Evolutionary conservation across 2,329 filamentous ascomycete genomes (phyloP).

Genomic region (Microdochium trichocladiopsis): DNA sequence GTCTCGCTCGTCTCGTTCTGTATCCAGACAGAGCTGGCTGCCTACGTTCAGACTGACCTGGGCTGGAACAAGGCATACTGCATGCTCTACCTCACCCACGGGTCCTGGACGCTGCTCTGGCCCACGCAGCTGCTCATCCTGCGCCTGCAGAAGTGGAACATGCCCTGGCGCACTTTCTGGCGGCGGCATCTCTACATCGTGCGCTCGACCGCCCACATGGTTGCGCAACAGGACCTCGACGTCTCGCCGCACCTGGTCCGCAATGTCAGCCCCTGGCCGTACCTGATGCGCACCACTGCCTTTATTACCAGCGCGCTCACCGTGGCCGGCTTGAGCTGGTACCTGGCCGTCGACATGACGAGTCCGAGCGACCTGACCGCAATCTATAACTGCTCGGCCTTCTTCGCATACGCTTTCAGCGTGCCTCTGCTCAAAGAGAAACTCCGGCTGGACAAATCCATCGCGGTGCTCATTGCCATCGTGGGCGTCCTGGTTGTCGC

Average conservation of each 20-base stretch:
- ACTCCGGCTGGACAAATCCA: slow-evolving; percentile 73
- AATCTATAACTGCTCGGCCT: slow-evolving; percentile 98
- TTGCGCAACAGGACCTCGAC: slow-evolving; percentile 70
- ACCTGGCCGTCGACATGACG: slow-evolving; percentile 87
- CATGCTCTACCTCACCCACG: slow-evolving; percentile 97
- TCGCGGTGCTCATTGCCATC: slow-evolving; percentile 83
- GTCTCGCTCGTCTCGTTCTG: slow-evolving; percentile 84
- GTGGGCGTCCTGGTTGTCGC: slow-evolving; percentile 88
- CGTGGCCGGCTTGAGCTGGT: slow-evolving; percentile 89
- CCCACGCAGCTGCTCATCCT: slow-evolving; percentile 75
- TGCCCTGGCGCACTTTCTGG: slow-evolving; percentile 84
- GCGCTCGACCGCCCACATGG: slow-evolving; percentile 65
- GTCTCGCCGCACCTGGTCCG: slow-evolving; percentile 37
- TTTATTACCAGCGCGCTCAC: slow-evolving; percentile 82
- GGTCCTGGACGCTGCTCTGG: slow-evolving; percentile 89
- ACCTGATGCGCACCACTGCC: slow-evolving; percentile 73
- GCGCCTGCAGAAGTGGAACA: slow-evolving; percentile 68
- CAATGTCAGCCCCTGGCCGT: slow-evolving; percentile 43
- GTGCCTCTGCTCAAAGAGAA: slow-evolving; percentile 85
- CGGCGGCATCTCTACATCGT: slow-evolving; percentile 48
- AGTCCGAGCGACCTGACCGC: slow-evolving; percentile 91
- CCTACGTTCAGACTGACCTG: slow-evolving; percentile 87
- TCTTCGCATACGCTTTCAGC: slow-evolving; percentile 96
- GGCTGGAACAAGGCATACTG: slow-evolving; percentile 99
- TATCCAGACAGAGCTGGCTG: slow-evolving; percentile 89